These are phyloP conservation scores for Russula compacta DNA, from an alignment of 768 basidiomycete species.

Conservation along the genomic window DNA sequence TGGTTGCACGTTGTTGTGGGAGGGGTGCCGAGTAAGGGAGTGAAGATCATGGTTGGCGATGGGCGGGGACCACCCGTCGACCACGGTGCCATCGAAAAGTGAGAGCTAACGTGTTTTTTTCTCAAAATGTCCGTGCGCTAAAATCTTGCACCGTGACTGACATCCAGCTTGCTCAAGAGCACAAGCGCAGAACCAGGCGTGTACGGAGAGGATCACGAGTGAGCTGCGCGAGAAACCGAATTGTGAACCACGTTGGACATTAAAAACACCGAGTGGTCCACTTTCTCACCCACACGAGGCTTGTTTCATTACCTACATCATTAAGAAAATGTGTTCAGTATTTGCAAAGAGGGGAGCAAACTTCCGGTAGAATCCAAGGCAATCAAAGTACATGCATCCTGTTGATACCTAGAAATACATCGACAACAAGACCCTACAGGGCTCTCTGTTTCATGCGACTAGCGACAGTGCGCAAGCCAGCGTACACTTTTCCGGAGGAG, in stretches of 20 bases:
- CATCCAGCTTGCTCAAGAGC: constrained; percentile 38
- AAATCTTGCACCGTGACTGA: neutral
- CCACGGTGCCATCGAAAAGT: constrained; percentile 49
- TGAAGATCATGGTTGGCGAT: constrained; percentile 59
- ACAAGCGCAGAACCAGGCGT: constrained; percentile 22
- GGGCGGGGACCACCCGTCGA: constrained; percentile 55
- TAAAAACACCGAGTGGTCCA: neutral
- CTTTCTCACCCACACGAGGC: neutral
- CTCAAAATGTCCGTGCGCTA: neutral
- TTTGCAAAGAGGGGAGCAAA: neutral
- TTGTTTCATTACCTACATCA: neutral
- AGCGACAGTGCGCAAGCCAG: constrained; percentile 83
- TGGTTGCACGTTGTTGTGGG: constrained; percentile 62
- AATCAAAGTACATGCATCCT: neutral
- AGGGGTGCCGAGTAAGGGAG: constrained; percentile 56
- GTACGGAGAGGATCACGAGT: constrained; percentile 3
- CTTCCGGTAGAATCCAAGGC: too few relatives aligned
- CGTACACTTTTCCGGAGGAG: constrained; percentile 94
- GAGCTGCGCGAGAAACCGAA: neutral
- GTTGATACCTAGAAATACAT: neutral
- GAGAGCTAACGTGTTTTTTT: constrained; percentile 21
- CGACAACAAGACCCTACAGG: constrained; percentile 34
- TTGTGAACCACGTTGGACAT: neutral
- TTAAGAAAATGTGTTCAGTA: neutral
- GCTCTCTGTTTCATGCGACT: constrained; percentile 91